phyloP scores from a whole-genome alignment of 2,329 filamentous ascomycete species.

The Botrytis pseudocinerea region DNA sequence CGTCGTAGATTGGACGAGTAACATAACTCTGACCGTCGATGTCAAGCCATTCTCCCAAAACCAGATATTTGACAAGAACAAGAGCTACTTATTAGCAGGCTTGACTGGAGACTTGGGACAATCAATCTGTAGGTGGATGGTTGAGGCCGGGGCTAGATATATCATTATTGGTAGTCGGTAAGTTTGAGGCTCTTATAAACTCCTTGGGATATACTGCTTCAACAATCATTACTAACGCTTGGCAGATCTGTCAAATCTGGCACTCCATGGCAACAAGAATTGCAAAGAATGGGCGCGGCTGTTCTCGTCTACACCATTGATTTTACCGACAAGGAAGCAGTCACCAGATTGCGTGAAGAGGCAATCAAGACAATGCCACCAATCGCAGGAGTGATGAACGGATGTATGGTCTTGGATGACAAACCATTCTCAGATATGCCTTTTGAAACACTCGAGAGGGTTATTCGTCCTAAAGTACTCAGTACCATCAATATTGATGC shows the following conservation, averaged over 20 bases:
- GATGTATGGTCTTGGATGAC: slow-evolving; percentile 47
- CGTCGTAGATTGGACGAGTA: slow-evolving; percentile 24
- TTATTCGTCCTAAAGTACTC: slow-evolving; percentile 42
- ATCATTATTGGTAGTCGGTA: slow-evolving; percentile 18
- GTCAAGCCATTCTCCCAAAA: slow-evolving; percentile 13
- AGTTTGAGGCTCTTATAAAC: background rate
- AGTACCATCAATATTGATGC: slow-evolving; percentile 41
- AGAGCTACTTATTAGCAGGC: slow-evolving; percentile 42
- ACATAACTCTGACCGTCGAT: slow-evolving; percentile 14
- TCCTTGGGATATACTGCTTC: too few relatives aligned
- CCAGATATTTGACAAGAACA: slow-evolving; percentile 25
- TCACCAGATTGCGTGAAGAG: slow-evolving; percentile 10
- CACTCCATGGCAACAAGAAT: slow-evolving; percentile 37
- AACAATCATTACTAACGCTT: background rate
- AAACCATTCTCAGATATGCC: slow-evolving; percentile 39
- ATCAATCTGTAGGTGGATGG: slow-evolving; percentile 47
- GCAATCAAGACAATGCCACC: slow-evolving; percentile 26
- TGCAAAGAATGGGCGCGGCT: slow-evolving; percentile 24
- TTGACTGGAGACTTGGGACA: slow-evolving; percentile 40
- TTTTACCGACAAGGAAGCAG: slow-evolving; percentile 14
- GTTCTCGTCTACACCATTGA: slow-evolving; percentile 30
- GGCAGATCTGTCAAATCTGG: slow-evolving; percentile 40
- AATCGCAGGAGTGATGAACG: slow-evolving; percentile 47
- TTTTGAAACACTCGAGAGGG: slow-evolving; percentile 33
- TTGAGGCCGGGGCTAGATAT: slow-evolving; percentile 41